A percentile compares a stretch with the other conserved stretches of the same genome.
phyloP scores from a whole-genome alignment of 371 early-diverging fungal genomes.

The Zancudomyces culisetae region DNA sequence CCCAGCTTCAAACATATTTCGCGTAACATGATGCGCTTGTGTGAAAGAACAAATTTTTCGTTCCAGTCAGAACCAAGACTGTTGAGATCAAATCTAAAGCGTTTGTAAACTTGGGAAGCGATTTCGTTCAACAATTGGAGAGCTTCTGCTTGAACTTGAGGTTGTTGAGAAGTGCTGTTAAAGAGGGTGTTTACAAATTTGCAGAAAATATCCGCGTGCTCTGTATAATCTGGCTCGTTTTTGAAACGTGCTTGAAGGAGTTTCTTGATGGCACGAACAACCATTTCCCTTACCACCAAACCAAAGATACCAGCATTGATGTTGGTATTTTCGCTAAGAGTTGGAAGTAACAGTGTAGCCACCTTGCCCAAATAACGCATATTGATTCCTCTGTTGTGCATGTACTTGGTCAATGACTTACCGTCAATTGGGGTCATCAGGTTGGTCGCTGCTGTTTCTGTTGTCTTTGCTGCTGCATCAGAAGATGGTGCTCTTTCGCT shows the following conservation, averaged over 20 bases:
- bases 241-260: slow-evolving; percentile 50
- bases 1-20: slow-evolving; percentile 68
- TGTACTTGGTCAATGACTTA: slow-evolving; percentile 49
- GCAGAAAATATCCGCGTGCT: slow-evolving; percentile 42
- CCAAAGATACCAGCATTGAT: slow-evolving; percentile 8
- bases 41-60: slow-evolving; percentile 21
- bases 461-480: no score
- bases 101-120: slow-evolving; percentile 31
- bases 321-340: slow-evolving; percentile 27
- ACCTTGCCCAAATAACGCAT: slow-evolving; percentile 84
- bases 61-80: slow-evolving; percentile 35
- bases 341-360: slow-evolving; percentile 31
- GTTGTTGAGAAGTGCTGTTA: slow-evolving; percentile 22
- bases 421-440: slow-evolving; percentile 64
- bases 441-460: no score
- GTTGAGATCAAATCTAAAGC: slow-evolving; percentile 54
- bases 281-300: slow-evolving; percentile 53
- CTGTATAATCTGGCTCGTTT: slow-evolving; percentile 22
- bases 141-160: not conserved
- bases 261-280: slow-evolving; percentile 65
- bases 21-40: slow-evolving; percentile 52
- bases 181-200: slow-evolving; percentile 70
- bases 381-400: slow-evolving; percentile 90
- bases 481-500: no score
- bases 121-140: not conserved